Percentiles rank a stretch among this genome's conserved stretches.
These are phyloP conservation scores for Cocos nucifera DNA, from an alignment of 176 grass and related monocot species.

Conservation along the genomic window DNA sequence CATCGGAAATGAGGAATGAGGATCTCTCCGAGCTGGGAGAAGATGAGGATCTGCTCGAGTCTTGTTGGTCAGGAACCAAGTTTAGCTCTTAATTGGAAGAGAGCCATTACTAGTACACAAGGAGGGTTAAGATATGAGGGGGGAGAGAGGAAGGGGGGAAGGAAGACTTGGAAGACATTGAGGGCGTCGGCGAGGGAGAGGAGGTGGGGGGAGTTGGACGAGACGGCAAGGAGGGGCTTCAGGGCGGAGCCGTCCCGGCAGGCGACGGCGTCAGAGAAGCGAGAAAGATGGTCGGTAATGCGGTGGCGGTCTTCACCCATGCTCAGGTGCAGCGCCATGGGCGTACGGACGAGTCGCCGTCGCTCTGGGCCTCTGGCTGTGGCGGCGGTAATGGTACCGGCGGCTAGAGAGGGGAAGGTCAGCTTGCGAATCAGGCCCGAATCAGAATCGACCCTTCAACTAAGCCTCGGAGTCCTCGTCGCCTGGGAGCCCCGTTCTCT, in stretches of 20 bases:
- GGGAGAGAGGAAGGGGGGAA: background rate
- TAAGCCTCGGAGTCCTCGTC: no score
- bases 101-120: no score
- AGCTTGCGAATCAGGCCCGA: no score
- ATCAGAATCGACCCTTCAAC: no score
- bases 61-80: background rate
- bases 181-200: conserved; percentile 60
- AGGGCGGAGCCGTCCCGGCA: conserved; percentile 25
- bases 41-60: conserved; percentile 42
- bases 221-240: conserved; percentile 41
- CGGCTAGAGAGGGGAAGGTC: no score
- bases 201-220: conserved; percentile 43
- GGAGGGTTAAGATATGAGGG: no score
- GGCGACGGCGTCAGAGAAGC: conserved; percentile 42
- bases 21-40: conserved; percentile 53
- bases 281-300: conserved; percentile 48
- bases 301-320: conserved; percentile 78
- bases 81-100: no score
- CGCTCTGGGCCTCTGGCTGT: no score
- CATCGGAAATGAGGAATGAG: conserved; percentile 51
- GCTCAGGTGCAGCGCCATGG: conserved; percentile 66
- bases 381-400: no score
- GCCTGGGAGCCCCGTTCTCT: no score
- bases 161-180: conserved; percentile 29
- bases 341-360: no score